These are phyloP conservation scores for Gillenia trifoliata DNA, from an alignment of 306 rosid species.

Conservation along the genomic window DNA sequence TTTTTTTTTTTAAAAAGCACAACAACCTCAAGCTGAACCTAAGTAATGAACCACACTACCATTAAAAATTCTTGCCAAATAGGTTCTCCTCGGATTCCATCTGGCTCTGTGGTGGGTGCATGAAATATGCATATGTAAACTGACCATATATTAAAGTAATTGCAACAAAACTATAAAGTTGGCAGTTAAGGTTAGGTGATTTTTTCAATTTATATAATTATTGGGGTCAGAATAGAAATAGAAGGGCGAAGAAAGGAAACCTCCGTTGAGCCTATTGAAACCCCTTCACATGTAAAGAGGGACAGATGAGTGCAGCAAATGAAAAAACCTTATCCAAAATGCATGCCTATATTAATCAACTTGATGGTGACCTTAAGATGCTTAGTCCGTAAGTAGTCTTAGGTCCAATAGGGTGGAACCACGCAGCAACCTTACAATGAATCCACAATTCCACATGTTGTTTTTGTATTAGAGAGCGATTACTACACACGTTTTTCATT, in stretches of 20 bases:
- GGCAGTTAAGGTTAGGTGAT: conserved; percentile 17
- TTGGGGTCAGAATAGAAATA: not conserved
- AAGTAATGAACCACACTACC: not conserved
- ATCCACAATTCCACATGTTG: not conserved
- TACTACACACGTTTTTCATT: too few relatives aligned
- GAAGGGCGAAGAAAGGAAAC: not conserved
- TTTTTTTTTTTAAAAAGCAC: too few relatives aligned
- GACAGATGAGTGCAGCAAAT: conserved; percentile 1
- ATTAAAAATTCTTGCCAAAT: not conserved
- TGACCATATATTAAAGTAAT: not conserved
- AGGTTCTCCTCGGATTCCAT: not conserved
- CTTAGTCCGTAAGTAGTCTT: not conserved
- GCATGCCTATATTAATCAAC: not conserved
- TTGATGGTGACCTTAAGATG: not conserved
- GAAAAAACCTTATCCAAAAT: conserved; percentile 4
- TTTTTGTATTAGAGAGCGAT: not conserved
- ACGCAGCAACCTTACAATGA: not conserved
- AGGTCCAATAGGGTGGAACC: not conserved
- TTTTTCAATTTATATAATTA: not conserved
- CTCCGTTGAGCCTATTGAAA: not conserved
- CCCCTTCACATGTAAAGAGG: conserved; percentile 13
- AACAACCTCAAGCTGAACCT: too few relatives aligned
- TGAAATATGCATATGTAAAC: not conserved
- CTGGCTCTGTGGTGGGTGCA: not conserved
- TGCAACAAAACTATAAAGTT: conserved; percentile 1